Evolutionary conservation across 768 basidiomycete species (phyloP).

Genomic region (Dioszegia aurantiaca): DNA sequence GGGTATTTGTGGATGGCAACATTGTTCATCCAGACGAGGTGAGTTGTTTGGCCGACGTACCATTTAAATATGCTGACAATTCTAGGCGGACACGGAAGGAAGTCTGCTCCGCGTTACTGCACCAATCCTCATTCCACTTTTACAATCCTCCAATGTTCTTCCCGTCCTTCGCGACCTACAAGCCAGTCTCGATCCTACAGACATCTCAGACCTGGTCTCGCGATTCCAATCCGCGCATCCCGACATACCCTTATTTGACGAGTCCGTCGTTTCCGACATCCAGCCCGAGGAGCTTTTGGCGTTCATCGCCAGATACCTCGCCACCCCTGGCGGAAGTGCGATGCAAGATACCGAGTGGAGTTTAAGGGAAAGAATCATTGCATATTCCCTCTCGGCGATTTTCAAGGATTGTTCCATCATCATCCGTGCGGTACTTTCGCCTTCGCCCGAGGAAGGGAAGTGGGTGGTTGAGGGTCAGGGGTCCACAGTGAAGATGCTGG

Average conservation of each 20-base stretch:
- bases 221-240: constrained; percentile 37
- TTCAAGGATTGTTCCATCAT: constrained; percentile 95
- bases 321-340: constrained; percentile 39
- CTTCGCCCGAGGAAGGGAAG: constrained; percentile 10
- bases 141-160: constrained; percentile 52
- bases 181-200: constrained; percentile 71
- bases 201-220: constrained; percentile 71
- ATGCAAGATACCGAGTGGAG: constrained; percentile 51
- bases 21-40: constrained; percentile 63
- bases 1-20: constrained; percentile 69
- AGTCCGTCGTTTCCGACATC: constrained; percentile 17
- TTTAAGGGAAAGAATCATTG: constrained; percentile 65
- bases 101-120: constrained; percentile 4
- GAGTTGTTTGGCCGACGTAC: constrained; percentile 48
- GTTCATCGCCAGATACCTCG: constrained; percentile 62
- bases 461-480: constrained; percentile 20
- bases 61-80: too few relatives aligned
- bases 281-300: constrained; percentile 22
- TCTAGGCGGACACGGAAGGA: constrained; percentile 13
- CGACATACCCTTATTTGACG: constrained; percentile 19
- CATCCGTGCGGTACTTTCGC: constrained; percentile 35
- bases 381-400: constrained; percentile 81
- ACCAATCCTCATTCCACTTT: constrained; percentile 20
- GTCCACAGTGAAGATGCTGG: constrained; percentile 66
- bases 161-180: constrained; percentile 66